Evolutionary conservation across 176 grass and related monocot genomes (phyloP), one percentile per base, ranked within the genome.

Genomic region (Oryza glaberrima): DNA sequence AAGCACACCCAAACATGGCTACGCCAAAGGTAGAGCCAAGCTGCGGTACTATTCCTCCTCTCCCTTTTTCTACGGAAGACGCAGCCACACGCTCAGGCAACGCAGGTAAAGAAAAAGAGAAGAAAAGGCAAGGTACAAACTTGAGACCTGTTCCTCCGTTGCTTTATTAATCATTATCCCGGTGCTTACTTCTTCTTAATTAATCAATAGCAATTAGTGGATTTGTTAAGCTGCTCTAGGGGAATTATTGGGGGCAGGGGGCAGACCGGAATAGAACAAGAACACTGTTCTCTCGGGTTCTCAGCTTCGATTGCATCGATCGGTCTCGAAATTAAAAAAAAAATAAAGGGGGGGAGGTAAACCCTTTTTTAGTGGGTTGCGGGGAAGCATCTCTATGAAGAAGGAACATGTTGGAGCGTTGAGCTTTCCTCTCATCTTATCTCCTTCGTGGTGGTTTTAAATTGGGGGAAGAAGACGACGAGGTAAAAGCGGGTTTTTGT

Each of bases 301-400:
- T 74, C 77, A 68, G 19, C 68, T 70, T 83, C 48, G 68, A 35
- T 83, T 47, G 63, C 80, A 83, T 86, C 80, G 61, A 79, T 66
- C 65, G 46, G 54, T 15, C 14, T 72, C 22, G 17, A 65, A 80
- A 56, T 56, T 52, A 17, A 52, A 52, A 52, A 54, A 54, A 16
- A 66, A 14, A 40, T 32, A 0, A 32, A 32, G 2, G 30, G 14
- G 19, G 4, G 12, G n/a, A 46, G 14, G 9, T 1, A 38, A 25
- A 5, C 6, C 1, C 34, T 58, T 41, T 38, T 1, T 7, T 11
- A 15, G 14, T 17, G 30, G 34, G 72, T 10, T 10, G n/a, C 10
- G 38, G 65, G 56, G 35, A 14, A 11, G 72, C 54, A 71, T 60
- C 60, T 40, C 72, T 73, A 11, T 5, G 34, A 86, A 75, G 34